Evolutionary conservation across 192 early-diverging fungal species (phyloP), one percentile per base, ranked within the genome.

Genomic region (Coemansia sp.): DNA sequence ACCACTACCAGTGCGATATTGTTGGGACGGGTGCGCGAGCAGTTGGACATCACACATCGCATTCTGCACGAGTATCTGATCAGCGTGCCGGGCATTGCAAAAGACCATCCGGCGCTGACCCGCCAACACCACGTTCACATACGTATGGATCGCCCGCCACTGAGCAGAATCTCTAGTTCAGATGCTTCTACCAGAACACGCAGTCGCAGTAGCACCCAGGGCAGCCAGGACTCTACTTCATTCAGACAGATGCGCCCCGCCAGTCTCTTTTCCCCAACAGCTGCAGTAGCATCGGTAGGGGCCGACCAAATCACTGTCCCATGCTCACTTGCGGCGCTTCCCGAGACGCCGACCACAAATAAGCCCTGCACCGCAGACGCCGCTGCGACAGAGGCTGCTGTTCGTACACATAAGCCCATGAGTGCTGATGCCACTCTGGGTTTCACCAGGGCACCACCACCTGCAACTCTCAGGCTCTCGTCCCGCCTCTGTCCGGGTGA

Each of bases 131-230:
- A 38, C 34, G 34, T 38, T 12, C 34, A 30, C 8, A 25, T 23
- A 19, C 56, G 34, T 19, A 30, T 14, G 21, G 38, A 55, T 14
- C 9, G 23, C 19, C 58, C 47, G 53, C 34, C 34, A 9, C 34
- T 38, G 8, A 9, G 34, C 6, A 38, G 34, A 38, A 38, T 38
- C 34, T 38, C 34, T 12, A 38, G 34, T 9, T 38, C 34, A 7
- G 34, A 38, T 9, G 34, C 34, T 9, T 38, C 12, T 18, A 24
- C 25, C 53, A 25, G 25, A 7, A 23, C 38, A 30, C 66, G 76
- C 49, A 62, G 49, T 8, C 73, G 76, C 49, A 72, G 76, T 51
- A 69, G 63, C 67, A 73, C 68, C 0, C 65, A 66, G 58, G 56
- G 30, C 52, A 70, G 65, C 75, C 65, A 72, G 8, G 76, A 69